Conservation (phyloP, 2,329 filamentous ascomycete species). For the Dothistroma pini region DNA sequence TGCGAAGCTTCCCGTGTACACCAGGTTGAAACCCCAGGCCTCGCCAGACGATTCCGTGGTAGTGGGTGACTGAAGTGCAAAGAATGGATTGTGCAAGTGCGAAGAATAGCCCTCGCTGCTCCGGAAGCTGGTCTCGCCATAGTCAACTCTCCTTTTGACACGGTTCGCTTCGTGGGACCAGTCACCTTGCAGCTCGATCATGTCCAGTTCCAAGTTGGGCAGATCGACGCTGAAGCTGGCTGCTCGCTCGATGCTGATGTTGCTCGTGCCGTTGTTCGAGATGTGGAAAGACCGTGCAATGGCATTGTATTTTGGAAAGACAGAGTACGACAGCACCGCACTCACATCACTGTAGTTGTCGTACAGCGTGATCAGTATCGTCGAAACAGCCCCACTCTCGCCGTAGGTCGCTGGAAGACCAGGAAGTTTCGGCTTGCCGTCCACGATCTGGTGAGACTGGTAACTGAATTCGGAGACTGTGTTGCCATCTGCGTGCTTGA, state of each 20-base stretch:
- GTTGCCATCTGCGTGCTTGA: conserved; percentile 56
- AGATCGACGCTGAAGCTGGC: conserved; percentile 61
- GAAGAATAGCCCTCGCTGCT: conserved; percentile 61
- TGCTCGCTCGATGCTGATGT: conserved; percentile 41
- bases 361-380: conserved; percentile 55
- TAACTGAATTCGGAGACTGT: conserved; percentile 59
- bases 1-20: conserved; percentile 62
- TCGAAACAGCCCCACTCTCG: conserved; percentile 53
- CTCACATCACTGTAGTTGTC: conserved; percentile 58
- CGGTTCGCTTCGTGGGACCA: conserved; percentile 57
- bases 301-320: conserved; percentile 60
- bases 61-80: conserved; percentile 53
- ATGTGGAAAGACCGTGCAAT: conserved; percentile 60
- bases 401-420: conserved; percentile 61
- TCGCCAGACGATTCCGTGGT: conserved; percentile 60
- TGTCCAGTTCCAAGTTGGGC: conserved; percentile 57
- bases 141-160: conserved; percentile 54
- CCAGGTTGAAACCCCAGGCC: conserved; percentile 62
- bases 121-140: conserved; percentile 54
- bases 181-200: conserved; percentile 61
- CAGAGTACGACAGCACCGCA: conserved; percentile 59
- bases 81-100: conserved; percentile 62
- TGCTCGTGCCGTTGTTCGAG: conserved; percentile 54
- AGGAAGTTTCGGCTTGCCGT: conserved; percentile 55
- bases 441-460: conserved; percentile 52